A percentile compares a stretch with the other conserved stretches of the same genome.
Evolutionary conservation across 1,284 basidiomycete genomes (phyloP).

Genomic region (Trichosporon sp.): DNA sequence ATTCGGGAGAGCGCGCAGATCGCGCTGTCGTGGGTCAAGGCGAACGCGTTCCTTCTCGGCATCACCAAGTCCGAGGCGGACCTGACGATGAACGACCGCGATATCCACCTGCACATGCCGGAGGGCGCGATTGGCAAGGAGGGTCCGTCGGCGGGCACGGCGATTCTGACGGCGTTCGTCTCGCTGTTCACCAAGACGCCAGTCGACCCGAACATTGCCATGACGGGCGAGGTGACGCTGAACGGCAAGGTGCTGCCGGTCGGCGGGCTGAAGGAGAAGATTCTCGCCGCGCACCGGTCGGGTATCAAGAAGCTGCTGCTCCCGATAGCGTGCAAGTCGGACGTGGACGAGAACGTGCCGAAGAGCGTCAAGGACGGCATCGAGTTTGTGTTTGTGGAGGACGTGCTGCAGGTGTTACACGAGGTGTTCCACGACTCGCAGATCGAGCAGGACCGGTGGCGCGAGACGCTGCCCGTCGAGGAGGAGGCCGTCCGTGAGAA

Average conservation of each 20-base stretch:
- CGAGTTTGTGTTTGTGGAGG: slow-evolving; percentile 83
- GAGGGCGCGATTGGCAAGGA: slow-evolving; percentile 98
- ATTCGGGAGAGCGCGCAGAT: slow-evolving; percentile 95
- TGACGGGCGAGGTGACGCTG: slow-evolving; percentile 92
- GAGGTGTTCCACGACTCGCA: slow-evolving; percentile 72
- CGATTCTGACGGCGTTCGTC: slow-evolving; percentile 84
- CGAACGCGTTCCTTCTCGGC: slow-evolving; percentile 80
- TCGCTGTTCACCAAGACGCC: slow-evolving; percentile 79
- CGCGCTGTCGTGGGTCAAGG: slow-evolving; percentile 86
- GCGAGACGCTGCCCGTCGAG: slow-evolving; percentile 54
- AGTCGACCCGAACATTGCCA: slow-evolving; percentile 82
- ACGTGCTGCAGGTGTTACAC: slow-evolving; percentile 76
- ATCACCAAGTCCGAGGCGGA: slow-evolving; percentile 68
- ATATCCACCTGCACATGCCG: slow-evolving; percentile 92
- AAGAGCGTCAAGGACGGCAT: slow-evolving; percentile 91
- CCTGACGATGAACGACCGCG: slow-evolving; percentile 74
- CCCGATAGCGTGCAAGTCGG: slow-evolving; percentile 77
- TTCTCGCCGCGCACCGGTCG: slow-evolving; percentile 85
- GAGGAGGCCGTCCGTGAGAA: slow-evolving; percentile 27
- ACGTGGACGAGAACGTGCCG: slow-evolving; percentile 93
- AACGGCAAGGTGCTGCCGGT: slow-evolving; percentile 89
- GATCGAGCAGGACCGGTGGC: slow-evolving; percentile 60
- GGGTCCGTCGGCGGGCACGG: slow-evolving; percentile 92
- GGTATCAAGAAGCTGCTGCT: slow-evolving; percentile 83
- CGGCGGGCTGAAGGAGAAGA: slow-evolving; percentile 92